Base-by-base conservation (phyloP, 768 basidiomycete species). In the Phlebiopsis flavidoalba region DNA sequence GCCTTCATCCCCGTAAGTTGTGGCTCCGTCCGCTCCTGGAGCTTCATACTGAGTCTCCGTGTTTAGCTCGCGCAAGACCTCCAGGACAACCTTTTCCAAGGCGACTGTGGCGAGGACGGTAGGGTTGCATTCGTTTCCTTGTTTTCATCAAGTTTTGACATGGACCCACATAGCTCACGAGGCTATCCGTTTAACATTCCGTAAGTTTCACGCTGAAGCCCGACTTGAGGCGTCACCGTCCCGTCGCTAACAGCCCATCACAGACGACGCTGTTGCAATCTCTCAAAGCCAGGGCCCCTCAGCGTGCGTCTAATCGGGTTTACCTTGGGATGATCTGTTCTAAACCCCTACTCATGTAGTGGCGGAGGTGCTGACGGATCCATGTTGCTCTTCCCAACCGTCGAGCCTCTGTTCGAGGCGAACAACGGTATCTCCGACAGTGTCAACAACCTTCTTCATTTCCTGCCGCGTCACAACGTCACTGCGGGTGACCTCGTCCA, bases 291-390 rank as follows among this genome's bases (percentile, higher is more conserved):
- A 55, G 40, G 48, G 57, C 14, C 54, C 54, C 3, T 22, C 6
- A 14, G 54, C 37, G 51, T 53, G 17, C n/a, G 51, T 31, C 19
- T 15, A 8, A 14, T 15, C 24, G 5, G 10, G 2, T 5, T 3
- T 24, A 19, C 14, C 2, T 53, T 53, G 22, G 21, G 4, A 3
- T 5, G 17, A 6, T 6, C 26, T 31, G 3, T 31, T 31, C 26
- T 31, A 3, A 19, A 2, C 21, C 49, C 24, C 12, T 19, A n/a
- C 6, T 53, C 22, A 3, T 53, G 37, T 57, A 66, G 63, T 26
- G 71, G 73, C 36, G 69, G 67, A 17, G 73, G 73, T 3, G 71
- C 70, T 48, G 82, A 83, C 60, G 83, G 80, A 22, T 82, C 80
- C 3, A 77, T 83, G 62, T 73, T 80, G 60, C 69, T 72, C 3